Base-by-base conservation (phyloP, 2,329 filamentous ascomycete genomes). In the Xylariales sp. region DNA sequence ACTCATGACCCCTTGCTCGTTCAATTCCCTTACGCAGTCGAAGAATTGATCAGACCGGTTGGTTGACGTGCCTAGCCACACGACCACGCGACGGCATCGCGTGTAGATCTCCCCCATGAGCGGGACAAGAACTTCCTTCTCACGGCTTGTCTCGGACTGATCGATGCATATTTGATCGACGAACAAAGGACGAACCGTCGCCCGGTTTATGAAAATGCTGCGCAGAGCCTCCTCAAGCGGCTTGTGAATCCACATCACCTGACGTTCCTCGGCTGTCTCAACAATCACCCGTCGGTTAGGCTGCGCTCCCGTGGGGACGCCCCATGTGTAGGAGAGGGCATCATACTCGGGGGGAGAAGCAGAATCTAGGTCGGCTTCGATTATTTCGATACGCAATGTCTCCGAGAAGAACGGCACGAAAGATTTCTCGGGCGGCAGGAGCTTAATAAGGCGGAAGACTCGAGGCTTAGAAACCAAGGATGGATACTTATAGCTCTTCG, bases 311-410 rank as follows among this genome's bases (percentile, higher is more conserved):
- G 33, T 22, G 2, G 50, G 45, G 4, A 44, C 46, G n/a, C 46
- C 51, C 59, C 58, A 63, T 3, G 46, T 47, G 29, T 63, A 63
- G 3, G 58, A 61, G 11, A 63, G 51, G 11, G 59, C 51, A 27
- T 61, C 54, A 31, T 59, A 61, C 5, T 36, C 15, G 5, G 38
- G 22, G 7, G 29, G 29, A 10, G 29, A 31, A 14, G 29, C 31
- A 3, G 31, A 43, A 29, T 49, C 51, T 12, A 52, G 39, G 34
- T 51, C 44, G 4, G 33, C 46, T 28, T 58, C 52, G 20, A 57
- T n/a, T 20, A 62, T 43, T 15, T 58, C 44, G 18, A 61, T 49
- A 4, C 55, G 55, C 4, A 56, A 8, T 1, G 50, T 59, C 7
- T 53, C 50, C 15, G 45, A 31, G 5, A 48, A 41, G 29, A 46